A percentile compares a stretch with the other conserved stretches of the same genome.
phyloP scores from a whole-genome alignment of 345 rosid species.

The Lepidium sativum region DNA sequence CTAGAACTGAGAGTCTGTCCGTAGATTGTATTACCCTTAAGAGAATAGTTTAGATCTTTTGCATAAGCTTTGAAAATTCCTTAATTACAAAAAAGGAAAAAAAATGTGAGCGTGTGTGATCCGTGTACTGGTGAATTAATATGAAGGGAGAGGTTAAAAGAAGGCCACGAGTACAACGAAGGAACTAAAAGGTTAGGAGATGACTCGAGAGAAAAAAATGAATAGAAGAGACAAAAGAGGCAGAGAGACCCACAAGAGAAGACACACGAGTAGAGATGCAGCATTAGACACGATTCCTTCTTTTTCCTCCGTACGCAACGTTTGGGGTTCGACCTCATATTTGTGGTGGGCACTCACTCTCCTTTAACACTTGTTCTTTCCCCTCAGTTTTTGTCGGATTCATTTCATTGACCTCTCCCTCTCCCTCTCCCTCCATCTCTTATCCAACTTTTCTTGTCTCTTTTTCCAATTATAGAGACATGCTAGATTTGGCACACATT shows the following conservation, averaged over 20 bases:
- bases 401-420: background rate
- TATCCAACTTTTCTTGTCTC: slow-evolving; percentile 7
- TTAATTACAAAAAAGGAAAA: no score
- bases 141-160: slow-evolving; percentile 13
- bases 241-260: slow-evolving; percentile 20
- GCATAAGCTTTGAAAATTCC: no score
- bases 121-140: background rate
- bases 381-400: slow-evolving; percentile 24
- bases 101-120: no score
- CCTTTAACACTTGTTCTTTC: slow-evolving; percentile 6
- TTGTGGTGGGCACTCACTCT: slow-evolving; percentile 6
- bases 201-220: background rate
- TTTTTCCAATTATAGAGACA: background rate
- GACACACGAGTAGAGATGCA: slow-evolving; percentile 13
- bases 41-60: no score
- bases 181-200: background rate
- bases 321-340: slow-evolving; percentile 7
- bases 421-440: background rate
- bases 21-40: no score
- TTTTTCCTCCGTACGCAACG: slow-evolving; percentile 5
- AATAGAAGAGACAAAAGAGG: slow-evolving; percentile 10
- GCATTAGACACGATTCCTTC: slow-evolving; percentile 18
- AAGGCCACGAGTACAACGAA: slow-evolving; percentile 16
- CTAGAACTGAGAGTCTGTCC: no score
- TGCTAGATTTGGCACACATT: background rate